phyloP scores from a whole-genome alignment of 1,284 basidiomycete genomes.

The Chondrostereum purpureum region DNA sequence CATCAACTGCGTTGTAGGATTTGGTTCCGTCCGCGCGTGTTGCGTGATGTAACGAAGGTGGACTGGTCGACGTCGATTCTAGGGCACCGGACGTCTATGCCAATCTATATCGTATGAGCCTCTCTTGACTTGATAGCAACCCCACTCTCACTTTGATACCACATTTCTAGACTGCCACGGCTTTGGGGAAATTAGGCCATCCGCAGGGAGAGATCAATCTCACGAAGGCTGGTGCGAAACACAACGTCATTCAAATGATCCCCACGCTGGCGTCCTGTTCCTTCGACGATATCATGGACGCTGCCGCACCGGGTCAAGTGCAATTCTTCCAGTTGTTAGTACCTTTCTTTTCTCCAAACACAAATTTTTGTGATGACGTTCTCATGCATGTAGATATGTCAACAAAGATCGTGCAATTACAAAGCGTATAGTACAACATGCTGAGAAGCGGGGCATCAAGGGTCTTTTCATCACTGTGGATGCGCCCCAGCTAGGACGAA shows the following conservation, averaged over 20 bases:
- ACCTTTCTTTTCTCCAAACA: neutral
- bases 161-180: conserved; percentile 78
- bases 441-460: conserved; percentile 80
- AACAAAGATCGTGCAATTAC: conserved; percentile 82
- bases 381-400: conserved; percentile 52
- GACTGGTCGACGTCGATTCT: conserved; percentile 82
- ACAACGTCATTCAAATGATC: conserved; percentile 88
- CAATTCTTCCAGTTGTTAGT: conserved; percentile 75
- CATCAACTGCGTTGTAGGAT: conserved; percentile 45
- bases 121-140: neutral
- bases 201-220: conserved; percentile 88
- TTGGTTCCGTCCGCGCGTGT: conserved; percentile 89
- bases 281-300: conserved; percentile 87
- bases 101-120: conserved; percentile 65
- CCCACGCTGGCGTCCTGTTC: conserved; percentile 85
- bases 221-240: conserved; percentile 77
- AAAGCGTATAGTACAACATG: conserved; percentile 77
- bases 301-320: conserved; percentile 63
- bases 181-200: conserved; percentile 86
- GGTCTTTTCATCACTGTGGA: conserved; percentile 89
- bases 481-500: conserved; percentile 85
- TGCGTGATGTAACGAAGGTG: conserved; percentile 77
- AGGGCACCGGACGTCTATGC: conserved; percentile 67
- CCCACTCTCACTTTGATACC: neutral
- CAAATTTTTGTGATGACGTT: neutral